A percentile compares a stretch with the other conserved stretches of the same genome.
Conservation (phyloP, 805 yeast species). For the Blastobotrys robertii region DNA sequence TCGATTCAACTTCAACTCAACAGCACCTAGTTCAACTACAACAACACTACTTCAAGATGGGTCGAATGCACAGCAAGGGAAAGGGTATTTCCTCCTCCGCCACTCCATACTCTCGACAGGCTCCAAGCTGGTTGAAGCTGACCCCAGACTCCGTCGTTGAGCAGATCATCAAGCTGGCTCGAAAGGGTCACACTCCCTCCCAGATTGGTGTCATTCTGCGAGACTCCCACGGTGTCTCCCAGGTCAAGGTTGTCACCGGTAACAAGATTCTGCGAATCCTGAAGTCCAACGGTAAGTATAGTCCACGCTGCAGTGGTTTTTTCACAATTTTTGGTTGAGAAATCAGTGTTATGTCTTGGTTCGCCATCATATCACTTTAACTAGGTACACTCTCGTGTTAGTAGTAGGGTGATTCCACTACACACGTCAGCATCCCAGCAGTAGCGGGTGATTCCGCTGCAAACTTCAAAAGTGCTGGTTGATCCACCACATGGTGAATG, state of each 20-base stretch:
- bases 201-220: constrained; percentile 98
- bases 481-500: neutral
- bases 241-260: constrained; percentile 95
- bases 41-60: constrained; percentile 62
- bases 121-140: constrained; percentile 99
- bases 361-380: neutral
- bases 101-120: constrained; percentile 96
- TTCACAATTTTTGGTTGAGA: neutral
- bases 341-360: neutral
- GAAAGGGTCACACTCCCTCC: constrained; percentile 99
- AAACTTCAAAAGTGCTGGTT: neutral
- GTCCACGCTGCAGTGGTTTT: neutral
- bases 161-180: constrained; percentile 98
- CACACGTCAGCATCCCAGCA: neutral
- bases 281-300: constrained; percentile 79
- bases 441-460: neutral
- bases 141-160: constrained; percentile 92
- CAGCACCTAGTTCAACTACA: neutral
- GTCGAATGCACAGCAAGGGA: constrained; percentile 99
- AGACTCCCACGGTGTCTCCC: constrained; percentile 99
- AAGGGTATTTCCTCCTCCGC: constrained; percentile 99
- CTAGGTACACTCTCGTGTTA: neutral
- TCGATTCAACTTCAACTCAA: neutral
- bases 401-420: neutral
- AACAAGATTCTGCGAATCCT: constrained; percentile 98